Base-by-base conservation (phyloP, 2,329 filamentous ascomycete species). In the Botrytis elliptica region DNA sequence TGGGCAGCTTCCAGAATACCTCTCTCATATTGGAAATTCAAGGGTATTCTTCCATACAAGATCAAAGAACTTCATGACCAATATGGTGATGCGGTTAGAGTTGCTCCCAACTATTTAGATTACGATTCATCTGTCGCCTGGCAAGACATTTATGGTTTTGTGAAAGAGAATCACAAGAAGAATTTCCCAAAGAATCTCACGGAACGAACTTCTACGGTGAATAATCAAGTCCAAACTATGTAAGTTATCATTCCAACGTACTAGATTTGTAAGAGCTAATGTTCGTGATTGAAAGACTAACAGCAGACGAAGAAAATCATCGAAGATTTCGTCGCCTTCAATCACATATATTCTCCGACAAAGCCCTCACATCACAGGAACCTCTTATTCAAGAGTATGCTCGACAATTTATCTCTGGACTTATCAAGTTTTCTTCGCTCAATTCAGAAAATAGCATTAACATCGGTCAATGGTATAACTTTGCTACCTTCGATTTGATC, bases 401-500 rank as follows among this genome's bases (percentile, higher is more conserved):
- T 12, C 36, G 55, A 20, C n/a, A 52, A 4, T 74, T 74, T 12
- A 40, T 74, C 14, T 25, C 55, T 38, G 68, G 68, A 16, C 72
- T 74, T 14, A 20, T 40, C 16, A 74, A 71, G 14, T 63, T 71
- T 7, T 71, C 68, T 8, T 65, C 72, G n/a, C 29, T 60, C 38
- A 20, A 12, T 12, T 29, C 68, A 8, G 42, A 71, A 1, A 25
- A 49, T 3, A 60, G 18, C 4, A 57, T 74, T 10, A 8, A 70
- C 20, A 8, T 83, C 74, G 77, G 75, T 5, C 75, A 79, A 70
- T 83, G 82, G 81, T 82, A 76, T 73, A 80, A 82, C 55, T 81
- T 79, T 73, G 68, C 79, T 2, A 79, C 82, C 1, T 83, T 84
- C 74, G 83, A 83, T 74, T 77, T 84, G 38, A 81, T 83, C 57